These are phyloP conservation scores for Pyricularia pennisetigena DNA, from an alignment of 2,329 filamentous ascomycete genomes.

Conservation along the genomic window DNA sequence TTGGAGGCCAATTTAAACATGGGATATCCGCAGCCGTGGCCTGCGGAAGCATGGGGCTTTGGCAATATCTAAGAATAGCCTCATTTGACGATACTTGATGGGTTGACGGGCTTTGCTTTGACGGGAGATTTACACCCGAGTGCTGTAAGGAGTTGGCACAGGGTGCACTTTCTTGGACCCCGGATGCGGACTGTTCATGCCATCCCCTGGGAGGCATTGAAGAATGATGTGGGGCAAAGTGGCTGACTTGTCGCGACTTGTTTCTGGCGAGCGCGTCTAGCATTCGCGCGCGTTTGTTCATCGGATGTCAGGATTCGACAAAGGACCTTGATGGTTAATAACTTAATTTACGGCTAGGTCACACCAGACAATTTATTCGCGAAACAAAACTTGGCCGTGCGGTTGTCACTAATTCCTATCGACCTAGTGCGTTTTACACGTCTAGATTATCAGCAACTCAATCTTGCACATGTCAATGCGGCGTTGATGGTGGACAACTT, in stretches of 20 bases:
- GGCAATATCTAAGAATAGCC: not conserved
- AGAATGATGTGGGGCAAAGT: not conserved
- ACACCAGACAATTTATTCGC: not conserved
- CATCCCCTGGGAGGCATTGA: not conserved
- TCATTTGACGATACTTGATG: too few species aligned
- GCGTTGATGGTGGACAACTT: not conserved
- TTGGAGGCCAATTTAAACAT: constrained; percentile 46
- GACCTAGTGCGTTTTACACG: not conserved
- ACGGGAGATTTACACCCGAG: too few species aligned
- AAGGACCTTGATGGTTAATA: not conserved
- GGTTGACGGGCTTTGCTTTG: too few species aligned
- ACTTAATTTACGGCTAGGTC: not conserved
- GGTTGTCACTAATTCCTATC: not conserved
- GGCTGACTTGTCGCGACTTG: not conserved
- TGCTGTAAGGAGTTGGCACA: not conserved
- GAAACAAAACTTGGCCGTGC: not conserved
- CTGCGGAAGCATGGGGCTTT: not conserved
- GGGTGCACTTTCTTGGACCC: not conserved
- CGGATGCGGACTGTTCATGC: not conserved
- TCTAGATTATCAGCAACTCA: not conserved
- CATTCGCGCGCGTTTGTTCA: not conserved
- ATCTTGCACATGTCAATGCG: not conserved
- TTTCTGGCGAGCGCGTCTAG: not conserved
- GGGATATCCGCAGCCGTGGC: constrained; percentile 41
- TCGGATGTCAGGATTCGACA: not conserved